phyloP scores from a whole-genome alignment of 331 rosid genomes.

The Quercus lobata region DNA sequence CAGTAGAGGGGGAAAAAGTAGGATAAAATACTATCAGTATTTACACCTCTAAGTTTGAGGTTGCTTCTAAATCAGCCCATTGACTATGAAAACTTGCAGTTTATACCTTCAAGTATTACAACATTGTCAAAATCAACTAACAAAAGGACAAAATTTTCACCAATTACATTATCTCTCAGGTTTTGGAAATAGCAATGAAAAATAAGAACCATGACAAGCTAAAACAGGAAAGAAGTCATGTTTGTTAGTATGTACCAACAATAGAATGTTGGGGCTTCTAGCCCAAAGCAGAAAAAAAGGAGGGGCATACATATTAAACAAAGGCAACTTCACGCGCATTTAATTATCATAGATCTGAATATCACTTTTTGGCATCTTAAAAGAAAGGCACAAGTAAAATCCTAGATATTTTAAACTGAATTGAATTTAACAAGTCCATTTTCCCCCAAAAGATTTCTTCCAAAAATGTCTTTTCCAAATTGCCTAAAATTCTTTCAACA shows the following conservation, averaged over 20 bases:
- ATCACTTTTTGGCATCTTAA: background rate
- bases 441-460: background rate
- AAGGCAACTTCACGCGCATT: background rate
- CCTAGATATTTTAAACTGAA: background rate
- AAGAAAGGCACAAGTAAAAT: background rate
- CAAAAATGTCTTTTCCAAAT: background rate
- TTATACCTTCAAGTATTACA: no score
- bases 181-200: background rate
- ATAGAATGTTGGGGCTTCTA: no score
- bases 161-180: background rate
- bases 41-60: no score
- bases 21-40: background rate
- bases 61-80: no score
- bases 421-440: background rate
- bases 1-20: background rate
- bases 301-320: background rate
- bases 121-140: background rate
- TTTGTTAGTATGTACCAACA: background rate
- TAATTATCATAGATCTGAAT: background rate
- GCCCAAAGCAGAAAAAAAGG: background rate
- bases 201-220: background rate
- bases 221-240: background rate
- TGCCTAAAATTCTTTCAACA: background rate
- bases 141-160: background rate
- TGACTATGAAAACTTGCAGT: no score